phyloP scores from a whole-genome alignment of 495 filamentous ascomycete genomes.

The Aspergillus kassunensis region DNA sequence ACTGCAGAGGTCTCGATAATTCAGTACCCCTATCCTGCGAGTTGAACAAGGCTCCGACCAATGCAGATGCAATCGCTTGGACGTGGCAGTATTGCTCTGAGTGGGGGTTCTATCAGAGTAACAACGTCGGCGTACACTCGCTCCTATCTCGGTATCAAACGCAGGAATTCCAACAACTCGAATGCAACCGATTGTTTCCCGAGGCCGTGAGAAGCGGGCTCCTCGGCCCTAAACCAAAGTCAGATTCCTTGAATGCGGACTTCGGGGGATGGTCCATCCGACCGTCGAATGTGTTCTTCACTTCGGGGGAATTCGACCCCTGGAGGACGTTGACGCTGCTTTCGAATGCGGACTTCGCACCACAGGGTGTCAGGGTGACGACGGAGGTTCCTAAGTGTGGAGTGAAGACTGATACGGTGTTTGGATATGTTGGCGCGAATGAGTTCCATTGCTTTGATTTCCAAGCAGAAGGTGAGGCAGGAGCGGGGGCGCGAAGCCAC shows the following conservation, averaged over 20 bases:
- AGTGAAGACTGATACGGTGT: slow-evolving; percentile 38
- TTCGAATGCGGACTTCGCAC: slow-evolving; percentile 40
- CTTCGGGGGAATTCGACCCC: slow-evolving; percentile 54
- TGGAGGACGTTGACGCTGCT: slow-evolving; percentile 53
- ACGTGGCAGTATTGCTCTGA: slow-evolving; percentile 60
- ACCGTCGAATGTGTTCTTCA: slow-evolving; percentile 56
- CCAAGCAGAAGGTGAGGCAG: slow-evolving; percentile 22
- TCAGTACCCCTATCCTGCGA: slow-evolving; percentile 31
- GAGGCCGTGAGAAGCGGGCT: slow-evolving; percentile 39
- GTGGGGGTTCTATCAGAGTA: slow-evolving; percentile 54
- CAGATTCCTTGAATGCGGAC: slow-evolving; percentile 35
- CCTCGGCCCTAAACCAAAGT: slow-evolving; percentile 39
- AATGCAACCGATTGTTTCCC: slow-evolving; percentile 53
- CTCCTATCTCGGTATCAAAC: slow-evolving; percentile 51
- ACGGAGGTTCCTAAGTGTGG: slow-evolving; percentile 46
- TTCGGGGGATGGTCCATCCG: slow-evolving; percentile 55
- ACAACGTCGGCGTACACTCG: slow-evolving; percentile 46
- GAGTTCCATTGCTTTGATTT: slow-evolving; percentile 55
- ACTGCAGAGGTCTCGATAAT: slow-evolving; percentile 36
- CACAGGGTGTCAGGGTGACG: slow-evolving; percentile 31
- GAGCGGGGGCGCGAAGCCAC: slow-evolving; percentile 27
- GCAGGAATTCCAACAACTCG: slow-evolving; percentile 45
- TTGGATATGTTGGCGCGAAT: slow-evolving; percentile 48
- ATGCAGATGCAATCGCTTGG: slow-evolving; percentile 47
- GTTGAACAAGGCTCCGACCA: slow-evolving; percentile 31